Evolutionary conservation across 495 filamentous ascomycete genomes (phyloP), one percentile per base, ranked within the genome.

Genomic region (Talaromyces stipitatus): DNA sequence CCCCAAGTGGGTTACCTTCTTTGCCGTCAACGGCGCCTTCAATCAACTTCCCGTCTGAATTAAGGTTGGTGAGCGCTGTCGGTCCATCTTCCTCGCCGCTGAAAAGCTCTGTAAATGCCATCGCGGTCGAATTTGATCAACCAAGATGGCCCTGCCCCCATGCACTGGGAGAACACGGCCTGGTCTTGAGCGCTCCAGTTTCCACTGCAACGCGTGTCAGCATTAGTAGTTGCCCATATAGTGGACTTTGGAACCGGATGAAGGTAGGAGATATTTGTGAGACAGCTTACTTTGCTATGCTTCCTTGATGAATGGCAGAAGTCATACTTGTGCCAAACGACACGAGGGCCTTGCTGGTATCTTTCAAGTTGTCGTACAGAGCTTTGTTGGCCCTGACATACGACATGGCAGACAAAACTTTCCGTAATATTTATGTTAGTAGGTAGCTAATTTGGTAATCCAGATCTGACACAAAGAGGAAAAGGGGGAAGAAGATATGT

Each of bases 11-110:
- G n/a, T n/a, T n/a, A n/a, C n/a, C n/a, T n/a, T n/a, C n/a, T n/a
- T n/a, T n/a, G n/a, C n/a, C n/a, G 28, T 4, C 4, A 9, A 9
- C 28, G 28, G 28, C 3, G 41, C 68, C 66, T 22, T 58, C 51
- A 45, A 69, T 61, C 47, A 72, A 60, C 43, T 69, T 58, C 16
- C 69, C 69, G 50, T 66, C 56, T 4, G 61, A 23, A 5, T 70
- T 66, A n/a, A 58, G 20, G 2, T 43, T 50, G 16, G 22, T 29
- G 18, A 69, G 61, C 7, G 54, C 32, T 1, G 60, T 27, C 9
- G 67, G n/a, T 0, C 54, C 55, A 10, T 58, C 52, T 26, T 60
- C 38, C 0, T 16, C 22, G 54, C 59, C 66, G 27, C 56, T 11
- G 41, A 68, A 68, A 2, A 66, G 23, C 2, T 51, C 33, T 0